A percentile compares a stretch with the other conserved stretches of the same genome.
phyloP scores from a whole-genome alignment of 805 yeast genomes.

The Cyberlindnera petersonii region DNA sequence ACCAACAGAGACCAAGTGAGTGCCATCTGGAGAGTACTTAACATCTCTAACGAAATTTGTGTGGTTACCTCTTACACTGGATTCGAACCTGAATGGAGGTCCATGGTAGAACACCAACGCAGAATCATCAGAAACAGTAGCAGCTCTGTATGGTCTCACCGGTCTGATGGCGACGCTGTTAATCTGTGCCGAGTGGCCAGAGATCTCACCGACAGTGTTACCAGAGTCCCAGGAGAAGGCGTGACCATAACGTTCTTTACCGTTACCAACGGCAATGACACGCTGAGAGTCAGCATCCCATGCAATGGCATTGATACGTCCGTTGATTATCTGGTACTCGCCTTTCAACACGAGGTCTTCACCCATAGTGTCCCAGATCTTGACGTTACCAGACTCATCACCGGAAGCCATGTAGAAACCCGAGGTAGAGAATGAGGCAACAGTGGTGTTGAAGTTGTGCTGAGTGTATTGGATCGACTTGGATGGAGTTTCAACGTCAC shows the following conservation, averaged over 20 bases:
- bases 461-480: constrained; percentile 63
- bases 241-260: constrained; percentile 87
- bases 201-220: constrained; percentile 92
- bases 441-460: constrained; percentile 71
- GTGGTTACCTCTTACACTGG: constrained; percentile 71
- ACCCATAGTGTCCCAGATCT: constrained; percentile 75
- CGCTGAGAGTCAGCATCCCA: constrained; percentile 92
- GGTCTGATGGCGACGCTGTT: constrained; percentile 84
- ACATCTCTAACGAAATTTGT: constrained; percentile 78
- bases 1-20: constrained; percentile 72
- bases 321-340: constrained; percentile 75
- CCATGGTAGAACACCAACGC: constrained; percentile 83
- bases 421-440: constrained; percentile 82
- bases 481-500: constrained; percentile 55
- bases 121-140: constrained; percentile 87
- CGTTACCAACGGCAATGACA: constrained; percentile 91
- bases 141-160: constrained; percentile 84
- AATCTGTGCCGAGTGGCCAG: constrained; percentile 83
- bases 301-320: constrained; percentile 74
- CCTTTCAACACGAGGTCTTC: constrained; percentile 62
- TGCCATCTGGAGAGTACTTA: constrained; percentile 78
- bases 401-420: constrained; percentile 92
- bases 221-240: constrained; percentile 94
- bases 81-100: constrained; percentile 87
- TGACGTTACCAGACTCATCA: constrained; percentile 84